phyloP scores from a whole-genome alignment of 2,329 filamentous ascomycete genomes.

The Fusarium fracticaudum region DNA sequence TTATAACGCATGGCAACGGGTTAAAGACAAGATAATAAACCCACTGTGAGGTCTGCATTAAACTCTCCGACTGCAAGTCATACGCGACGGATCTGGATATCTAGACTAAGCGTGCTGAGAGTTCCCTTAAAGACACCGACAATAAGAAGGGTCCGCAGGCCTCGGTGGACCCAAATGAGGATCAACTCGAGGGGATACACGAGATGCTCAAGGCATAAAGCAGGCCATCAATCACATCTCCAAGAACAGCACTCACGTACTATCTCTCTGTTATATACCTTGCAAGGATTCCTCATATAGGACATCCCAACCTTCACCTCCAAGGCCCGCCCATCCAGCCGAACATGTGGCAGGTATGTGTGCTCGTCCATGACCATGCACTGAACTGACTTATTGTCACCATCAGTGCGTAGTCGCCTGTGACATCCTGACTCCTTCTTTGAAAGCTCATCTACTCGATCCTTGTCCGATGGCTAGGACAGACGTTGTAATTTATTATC shows the following conservation, averaged over 20 bases:
- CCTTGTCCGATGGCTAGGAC: background rate
- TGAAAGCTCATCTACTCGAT: background rate
- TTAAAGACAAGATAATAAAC: accelerated
- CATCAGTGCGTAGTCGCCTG: background rate
- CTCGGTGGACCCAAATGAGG: too few species aligned
- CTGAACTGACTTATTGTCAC: background rate
- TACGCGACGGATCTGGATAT: too few species aligned
- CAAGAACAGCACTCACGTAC: too few species aligned
- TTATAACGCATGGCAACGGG: too few species aligned
- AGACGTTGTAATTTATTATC: background rate
- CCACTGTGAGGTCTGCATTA: too few species aligned
- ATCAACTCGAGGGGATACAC: too few species aligned
- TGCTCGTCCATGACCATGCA: background rate
- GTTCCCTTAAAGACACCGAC: too few species aligned
- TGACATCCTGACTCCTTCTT: accelerated
- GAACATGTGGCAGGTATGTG: background rate
- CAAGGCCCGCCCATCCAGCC: accelerated
- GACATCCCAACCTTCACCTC: background rate
- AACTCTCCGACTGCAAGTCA: accelerated
- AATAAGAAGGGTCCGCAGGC: too few species aligned
- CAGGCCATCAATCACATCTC: too few species aligned
- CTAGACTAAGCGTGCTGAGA: too few species aligned
- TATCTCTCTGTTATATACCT: too few species aligned
- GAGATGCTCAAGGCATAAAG: accelerated
- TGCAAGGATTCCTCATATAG: background rate